Base-by-base conservation (phyloP, 148 eudicot genomes). In the Rhododendron molle region DNA sequence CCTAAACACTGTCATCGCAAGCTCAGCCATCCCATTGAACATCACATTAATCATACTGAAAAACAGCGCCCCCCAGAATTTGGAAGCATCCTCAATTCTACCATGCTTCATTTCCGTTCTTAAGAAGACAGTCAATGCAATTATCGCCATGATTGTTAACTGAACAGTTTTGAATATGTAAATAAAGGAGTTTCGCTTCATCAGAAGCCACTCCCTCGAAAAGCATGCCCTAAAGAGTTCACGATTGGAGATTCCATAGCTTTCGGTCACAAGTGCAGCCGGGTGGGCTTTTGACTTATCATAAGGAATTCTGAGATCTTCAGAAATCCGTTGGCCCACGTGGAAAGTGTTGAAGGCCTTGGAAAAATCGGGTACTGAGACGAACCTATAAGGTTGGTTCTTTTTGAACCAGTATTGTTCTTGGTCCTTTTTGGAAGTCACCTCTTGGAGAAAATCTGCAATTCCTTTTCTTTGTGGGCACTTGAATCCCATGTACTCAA, bases 331-430 rank as follows among this genome's bases (percentile, higher is more conserved):
- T 26, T 83, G 76, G 0, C 92, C 91, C 56, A 87, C 43, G 16
- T 86, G 88, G 77, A 89, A 91, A 21, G 76, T 28, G 65, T 67
- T 73, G 49, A 91, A 91, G 38, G 76, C 86, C 34, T 82, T 79
- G 14, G 47, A 87, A 83, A 91, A 91, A 43, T 91, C 91, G 3
- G 86, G 47, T 7, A 86, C 91, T 2, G 89, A 82, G 40, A 91
- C 23, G 54, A 82, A 85, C 43, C 83, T 46, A 44, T 87, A 91
- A 76, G 92, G 92, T 86, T 91, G 85, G 72, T 91, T 28, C 38
- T 85, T 89, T 23, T 26, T 86, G 86, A 50, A 91, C 92, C 92
- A 89, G 83, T 91, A 91, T n/a, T 91, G 92, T 72, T 87, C 87
- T 85, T 91, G 91, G 79, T 91, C 91, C 38, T 89, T 91, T 78